phyloP scores from a whole-genome alignment of 345 rosid genomes.

The Cardamine resedifolia region DNA sequence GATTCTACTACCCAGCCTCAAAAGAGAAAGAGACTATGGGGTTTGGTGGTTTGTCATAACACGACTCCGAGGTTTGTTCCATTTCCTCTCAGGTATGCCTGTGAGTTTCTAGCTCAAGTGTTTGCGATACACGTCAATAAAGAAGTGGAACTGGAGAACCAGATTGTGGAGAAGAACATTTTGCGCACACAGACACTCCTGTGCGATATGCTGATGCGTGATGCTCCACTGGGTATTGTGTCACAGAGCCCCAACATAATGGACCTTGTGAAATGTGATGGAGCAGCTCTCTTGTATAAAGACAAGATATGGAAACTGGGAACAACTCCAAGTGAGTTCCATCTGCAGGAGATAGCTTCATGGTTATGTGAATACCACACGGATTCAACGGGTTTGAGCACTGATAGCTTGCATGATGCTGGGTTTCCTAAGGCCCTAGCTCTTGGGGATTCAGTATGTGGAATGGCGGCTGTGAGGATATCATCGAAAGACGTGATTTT shows the following conservation, averaged over 20 bases:
- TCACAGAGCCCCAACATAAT: conserved; percentile 83
- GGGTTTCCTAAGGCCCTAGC: conserved; percentile 74
- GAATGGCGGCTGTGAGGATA: conserved; percentile 97
- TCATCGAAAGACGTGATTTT: conserved; percentile 69
- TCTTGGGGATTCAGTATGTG: conserved; percentile 78
- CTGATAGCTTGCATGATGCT: conserved; percentile 89
- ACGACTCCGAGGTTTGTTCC: conserved; percentile 87
- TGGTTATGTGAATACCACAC: conserved; percentile 80
- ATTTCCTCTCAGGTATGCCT: conserved; percentile 93
- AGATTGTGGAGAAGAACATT: conserved; percentile 84
- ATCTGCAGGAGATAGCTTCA: conserved; percentile 62
- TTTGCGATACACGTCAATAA: conserved; percentile 92
- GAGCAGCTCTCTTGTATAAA: conserved; percentile 83
- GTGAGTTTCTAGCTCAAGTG: conserved; percentile 93
- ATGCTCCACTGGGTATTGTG: conserved; percentile 87
- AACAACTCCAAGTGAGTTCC: conserved; percentile 65
- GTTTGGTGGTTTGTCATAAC: conserved; percentile 94
- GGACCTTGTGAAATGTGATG: conserved; percentile 95
- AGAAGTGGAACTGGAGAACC: conserved; percentile 81
- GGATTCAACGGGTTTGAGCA: conserved; percentile 94
- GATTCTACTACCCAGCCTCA: conserved; percentile 53
- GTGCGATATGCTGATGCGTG: conserved; percentile 96
- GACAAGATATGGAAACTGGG: conserved; percentile 71
- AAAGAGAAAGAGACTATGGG: conserved; percentile 91
- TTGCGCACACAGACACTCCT: conserved; percentile 87